Evolutionary conservation across 192 early-diverging fungal species (phyloP).

Genomic region (Globomyces pollinis-pini): DNA sequence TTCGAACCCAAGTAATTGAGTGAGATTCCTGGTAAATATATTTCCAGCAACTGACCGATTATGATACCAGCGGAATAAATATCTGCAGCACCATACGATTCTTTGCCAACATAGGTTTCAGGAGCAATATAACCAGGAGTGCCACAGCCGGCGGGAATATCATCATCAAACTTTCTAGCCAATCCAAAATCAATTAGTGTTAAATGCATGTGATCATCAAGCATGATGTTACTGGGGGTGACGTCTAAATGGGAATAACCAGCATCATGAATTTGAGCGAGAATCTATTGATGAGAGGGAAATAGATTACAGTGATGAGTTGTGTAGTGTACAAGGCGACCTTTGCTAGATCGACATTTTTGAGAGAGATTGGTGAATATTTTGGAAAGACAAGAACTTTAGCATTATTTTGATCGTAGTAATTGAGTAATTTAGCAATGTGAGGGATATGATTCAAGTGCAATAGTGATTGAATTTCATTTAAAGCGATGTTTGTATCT

Average conservation of each 20-base stretch:
- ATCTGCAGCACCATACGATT: conserved; percentile 49
- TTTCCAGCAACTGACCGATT: conserved; percentile 67
- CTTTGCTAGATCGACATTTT: no score
- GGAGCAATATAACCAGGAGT: conserved; percentile 68
- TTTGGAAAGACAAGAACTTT: no score
- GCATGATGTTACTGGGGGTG: not conserved
- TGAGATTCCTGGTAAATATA: conserved; percentile 53
- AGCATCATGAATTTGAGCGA: not conserved
- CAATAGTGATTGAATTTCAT: no score
- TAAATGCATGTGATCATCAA: not conserved
- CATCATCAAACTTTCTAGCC: not conserved
- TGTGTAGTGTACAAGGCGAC: no score
- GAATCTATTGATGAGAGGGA: no score
- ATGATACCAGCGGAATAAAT: conserved; percentile 64
- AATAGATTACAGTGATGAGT: no score
- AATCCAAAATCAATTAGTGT: not conserved
- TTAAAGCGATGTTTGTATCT: no score
- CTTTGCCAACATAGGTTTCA: conserved; percentile 26
- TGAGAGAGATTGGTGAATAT: no score
- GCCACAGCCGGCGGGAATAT: conserved; percentile 49
- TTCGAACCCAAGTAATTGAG: conserved; percentile 64
- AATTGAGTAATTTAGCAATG: no score
- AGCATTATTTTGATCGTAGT: no score
- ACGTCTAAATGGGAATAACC: not conserved
- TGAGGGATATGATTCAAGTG: no score